Percentiles rank a stretch among this genome's conserved stretches.
Evolutionary conservation across 75 land plant genomes (phyloP).

Genomic region (Pinus tabuliformis): DNA sequence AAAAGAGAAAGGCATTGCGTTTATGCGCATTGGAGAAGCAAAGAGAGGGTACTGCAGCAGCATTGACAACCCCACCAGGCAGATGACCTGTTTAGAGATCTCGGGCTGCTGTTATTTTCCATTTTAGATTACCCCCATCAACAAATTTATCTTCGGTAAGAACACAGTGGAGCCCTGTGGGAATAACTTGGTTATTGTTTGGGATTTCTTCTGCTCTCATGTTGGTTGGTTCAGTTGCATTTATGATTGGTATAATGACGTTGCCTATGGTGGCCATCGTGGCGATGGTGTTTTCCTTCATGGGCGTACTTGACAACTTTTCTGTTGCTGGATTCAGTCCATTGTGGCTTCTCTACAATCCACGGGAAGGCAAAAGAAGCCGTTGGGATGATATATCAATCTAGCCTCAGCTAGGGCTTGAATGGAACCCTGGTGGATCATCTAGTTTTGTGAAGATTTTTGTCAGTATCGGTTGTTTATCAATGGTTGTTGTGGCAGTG

Average conservation of each 20-base stretch:
- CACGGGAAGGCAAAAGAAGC: too few relatives aligned
- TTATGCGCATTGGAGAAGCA: too few relatives aligned
- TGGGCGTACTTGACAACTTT: slow-evolving; percentile 37
- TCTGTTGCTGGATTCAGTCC: slow-evolving; percentile 1
- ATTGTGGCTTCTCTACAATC: not conserved
- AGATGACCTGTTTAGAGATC: not conserved
- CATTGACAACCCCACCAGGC: not conserved
- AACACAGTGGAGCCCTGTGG: slow-evolving; percentile 30
- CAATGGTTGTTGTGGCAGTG: too few relatives aligned
- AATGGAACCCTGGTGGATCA: too few relatives aligned
- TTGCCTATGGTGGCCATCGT: slow-evolving; percentile 66
- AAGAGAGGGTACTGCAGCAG: not conserved
- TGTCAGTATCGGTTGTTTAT: too few relatives aligned
- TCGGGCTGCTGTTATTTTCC: not conserved
- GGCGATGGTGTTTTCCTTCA: slow-evolving; percentile 39
- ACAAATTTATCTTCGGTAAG: not conserved
- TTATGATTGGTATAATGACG: slow-evolving; percentile 61
- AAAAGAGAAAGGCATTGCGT: too few relatives aligned
- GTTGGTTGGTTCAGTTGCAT: slow-evolving; percentile 65
- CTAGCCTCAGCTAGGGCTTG: too few relatives aligned
- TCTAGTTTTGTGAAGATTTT: too few relatives aligned
- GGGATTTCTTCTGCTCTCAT: slow-evolving; percentile 62
- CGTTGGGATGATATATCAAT: too few relatives aligned
- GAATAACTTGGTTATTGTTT: slow-evolving; percentile 59
- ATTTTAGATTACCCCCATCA: not conserved